Evolutionary conservation across 768 basidiomycete genomes (phyloP).

Genomic region (Chalciporus piperatus): DNA sequence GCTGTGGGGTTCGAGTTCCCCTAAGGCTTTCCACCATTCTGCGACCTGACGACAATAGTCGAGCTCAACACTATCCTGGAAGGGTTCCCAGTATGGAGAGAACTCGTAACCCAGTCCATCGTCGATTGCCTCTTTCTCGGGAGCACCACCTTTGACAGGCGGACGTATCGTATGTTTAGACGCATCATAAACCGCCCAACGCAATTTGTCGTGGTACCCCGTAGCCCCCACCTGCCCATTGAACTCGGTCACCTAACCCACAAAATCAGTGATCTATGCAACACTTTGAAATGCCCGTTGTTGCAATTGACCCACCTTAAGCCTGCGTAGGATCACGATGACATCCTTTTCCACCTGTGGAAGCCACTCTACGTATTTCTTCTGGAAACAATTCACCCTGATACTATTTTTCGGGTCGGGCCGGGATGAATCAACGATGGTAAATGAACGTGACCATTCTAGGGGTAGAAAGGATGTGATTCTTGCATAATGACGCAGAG

Average conservation of each 20-base stretch:
- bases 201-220: constrained; percentile 46
- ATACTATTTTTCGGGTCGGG: constrained; percentile 26
- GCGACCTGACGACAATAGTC: constrained; percentile 42
- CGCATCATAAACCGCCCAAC: constrained; percentile 56
- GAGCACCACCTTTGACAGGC: constrained; percentile 36
- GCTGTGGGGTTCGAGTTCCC: constrained; percentile 18
- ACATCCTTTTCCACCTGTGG: constrained; percentile 49
- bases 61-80: constrained; percentile 34
- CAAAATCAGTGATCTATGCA: background rate
- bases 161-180: constrained; percentile 36
- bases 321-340: constrained; percentile 46
- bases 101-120: constrained; percentile 38
- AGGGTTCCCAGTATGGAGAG: constrained; percentile 45
- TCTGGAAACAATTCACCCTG: constrained; percentile 52
- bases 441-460: constrained; percentile 49
- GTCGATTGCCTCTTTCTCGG: constrained; percentile 31
- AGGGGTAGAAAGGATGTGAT: background rate
- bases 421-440: constrained; percentile 53
- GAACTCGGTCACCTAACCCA: constrained; percentile 33
- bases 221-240: constrained; percentile 34
- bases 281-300: background rate
- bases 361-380: constrained; percentile 45
- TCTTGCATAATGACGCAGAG: background rate
- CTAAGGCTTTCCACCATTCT: constrained; percentile 50
- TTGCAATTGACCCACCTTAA: constrained; percentile 44